Evolutionary conservation across 2,329 filamentous ascomycete species (phyloP), one percentile per base, ranked within the genome.

Genomic region (Proliferodiscus dingleyae): DNA sequence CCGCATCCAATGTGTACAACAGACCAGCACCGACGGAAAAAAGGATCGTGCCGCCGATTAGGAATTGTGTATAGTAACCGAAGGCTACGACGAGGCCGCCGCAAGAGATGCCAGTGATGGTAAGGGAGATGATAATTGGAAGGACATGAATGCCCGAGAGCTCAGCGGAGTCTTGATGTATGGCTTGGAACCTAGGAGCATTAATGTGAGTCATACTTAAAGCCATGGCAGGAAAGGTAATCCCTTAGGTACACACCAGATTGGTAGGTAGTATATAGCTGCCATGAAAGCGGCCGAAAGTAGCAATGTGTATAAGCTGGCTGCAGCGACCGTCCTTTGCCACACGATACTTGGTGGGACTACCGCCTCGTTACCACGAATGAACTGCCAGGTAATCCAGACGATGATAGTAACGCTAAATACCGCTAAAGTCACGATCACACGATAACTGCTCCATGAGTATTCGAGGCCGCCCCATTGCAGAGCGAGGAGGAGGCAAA

Each of bases 391-490:
- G 16, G 19, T 8, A 8, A 6, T 11, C n/a, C 13, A 36, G 4
- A 16, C 32, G 11, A 36, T 18, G 6, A 36, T 4, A 15, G 32
- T 8, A 3, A 47, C 13, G 9, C 16, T 24, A 23, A 34, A 21
- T 7, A 39, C 15, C 2, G 38, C 33, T 4, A 47, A 9, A 9
- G 21, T 10, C 19, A 13, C 33, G 13, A 47, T 34, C 15, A 47
- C 22, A 13, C 28, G 33, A 1, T 16, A 30, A 33, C 13, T 24
- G 10, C 11, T 16, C 47, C 47, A 50, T 5, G 8, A 11, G 18
- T 42, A 43, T 1, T 62, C 62, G 10, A 60, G 54, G 10, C 71
- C 71, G 42, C 69, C 71, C 54, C 67, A 72, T 56, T 72, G 67
- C 1, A 73, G 58, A 24, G 68, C 70, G 4, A 72, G 61, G 33